Conservation (phyloP, 164 flowering plant species). For the Houttuynia cordata region DNA sequence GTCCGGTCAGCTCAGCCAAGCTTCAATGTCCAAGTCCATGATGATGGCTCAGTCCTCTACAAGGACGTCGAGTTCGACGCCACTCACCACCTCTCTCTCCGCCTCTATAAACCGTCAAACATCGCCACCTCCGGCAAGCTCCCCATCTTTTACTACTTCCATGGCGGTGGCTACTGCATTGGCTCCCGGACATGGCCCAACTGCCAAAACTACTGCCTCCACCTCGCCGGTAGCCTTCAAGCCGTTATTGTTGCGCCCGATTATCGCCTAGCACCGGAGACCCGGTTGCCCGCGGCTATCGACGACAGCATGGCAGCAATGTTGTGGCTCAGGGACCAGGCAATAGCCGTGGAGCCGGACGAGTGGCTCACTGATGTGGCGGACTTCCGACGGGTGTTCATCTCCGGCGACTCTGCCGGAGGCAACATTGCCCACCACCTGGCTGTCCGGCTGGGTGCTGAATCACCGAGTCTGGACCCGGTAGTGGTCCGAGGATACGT, state of each 20-base stretch:
- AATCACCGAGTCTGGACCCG: conserved; percentile 41
- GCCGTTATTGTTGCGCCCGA: conserved; percentile 58
- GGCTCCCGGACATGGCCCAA: conserved; percentile 77
- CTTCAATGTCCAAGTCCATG: conserved; percentile 42
- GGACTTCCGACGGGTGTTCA: conserved; percentile 48
- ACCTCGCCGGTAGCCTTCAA: conserved; percentile 39
- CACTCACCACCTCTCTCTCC: conserved; percentile 34
- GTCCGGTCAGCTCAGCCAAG: conserved; percentile 39
- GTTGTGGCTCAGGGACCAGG: conserved; percentile 56
- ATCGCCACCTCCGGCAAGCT: conserved; percentile 25
- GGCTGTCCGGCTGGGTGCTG: conserved; percentile 37
- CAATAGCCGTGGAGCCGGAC: conserved; percentile 27
- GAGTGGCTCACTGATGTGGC: conserved; percentile 45
- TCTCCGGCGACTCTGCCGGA: conserved; percentile 82
- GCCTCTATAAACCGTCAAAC: conserved; percentile 52
- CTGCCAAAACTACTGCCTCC: conserved; percentile 59
- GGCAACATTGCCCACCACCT: conserved; percentile 63
- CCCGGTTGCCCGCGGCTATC: conserved; percentile 63
- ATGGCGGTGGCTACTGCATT: conserved; percentile 81
- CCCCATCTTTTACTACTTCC: conserved; percentile 59
- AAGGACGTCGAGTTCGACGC: conserved; percentile 50
- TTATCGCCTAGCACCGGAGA: conserved; percentile 72
- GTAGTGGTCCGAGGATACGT: conserved; percentile 57
- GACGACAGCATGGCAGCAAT: conserved; percentile 48
- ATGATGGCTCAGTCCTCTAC: conserved; percentile 60